Evolutionary conservation across 2,329 filamentous ascomycete species (phyloP).

Genomic region (Aschersonia sp.): DNA sequence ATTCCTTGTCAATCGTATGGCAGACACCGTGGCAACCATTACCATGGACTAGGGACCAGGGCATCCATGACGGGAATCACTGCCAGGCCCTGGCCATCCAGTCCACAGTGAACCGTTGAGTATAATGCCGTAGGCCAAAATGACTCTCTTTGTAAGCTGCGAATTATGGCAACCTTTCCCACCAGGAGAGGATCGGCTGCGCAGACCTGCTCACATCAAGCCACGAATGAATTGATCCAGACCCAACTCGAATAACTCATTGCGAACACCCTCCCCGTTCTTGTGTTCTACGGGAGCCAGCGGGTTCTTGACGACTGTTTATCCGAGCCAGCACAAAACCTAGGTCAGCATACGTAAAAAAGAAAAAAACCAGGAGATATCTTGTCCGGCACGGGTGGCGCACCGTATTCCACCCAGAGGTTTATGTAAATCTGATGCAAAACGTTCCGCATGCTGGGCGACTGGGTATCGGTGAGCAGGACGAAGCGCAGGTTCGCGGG

Average conservation of each 20-base stretch:
- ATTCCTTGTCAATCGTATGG: too few species aligned
- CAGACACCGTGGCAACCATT: too few species aligned
- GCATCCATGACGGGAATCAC: too few species aligned
- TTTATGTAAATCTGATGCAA: slow-evolving; percentile 98
- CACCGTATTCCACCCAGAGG: slow-evolving; percentile 90
- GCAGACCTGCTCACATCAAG: slow-evolving; percentile 30
- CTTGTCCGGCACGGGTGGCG: slow-evolving; percentile 10
- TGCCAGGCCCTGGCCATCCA: too few species aligned
- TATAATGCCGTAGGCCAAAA: too few species aligned
- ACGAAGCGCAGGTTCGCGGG: slow-evolving; percentile 92
- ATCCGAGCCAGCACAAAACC: too few species aligned
- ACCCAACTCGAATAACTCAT: slow-evolving; percentile 56
- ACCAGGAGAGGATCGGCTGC: not conserved
- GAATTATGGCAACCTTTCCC: too few species aligned
- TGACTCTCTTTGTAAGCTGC: too few species aligned
- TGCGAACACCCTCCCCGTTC: slow-evolving; percentile 52
- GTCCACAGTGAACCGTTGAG: too few species aligned
- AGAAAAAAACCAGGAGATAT: not conserved
- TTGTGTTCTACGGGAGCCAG: slow-evolving; percentile 54
- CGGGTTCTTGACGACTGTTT: slow-evolving; percentile 54
- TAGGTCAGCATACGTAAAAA: not conserved
- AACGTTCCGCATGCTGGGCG: slow-evolving; percentile 82
- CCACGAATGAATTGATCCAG: slow-evolving; percentile 66
- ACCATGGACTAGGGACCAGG: too few species aligned
- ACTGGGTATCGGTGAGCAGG: slow-evolving; percentile 83